These are phyloP conservation scores for Naegleria fowleri DNA, from an alignment of 208 protist genomes.

Conservation along the genomic window DNA sequence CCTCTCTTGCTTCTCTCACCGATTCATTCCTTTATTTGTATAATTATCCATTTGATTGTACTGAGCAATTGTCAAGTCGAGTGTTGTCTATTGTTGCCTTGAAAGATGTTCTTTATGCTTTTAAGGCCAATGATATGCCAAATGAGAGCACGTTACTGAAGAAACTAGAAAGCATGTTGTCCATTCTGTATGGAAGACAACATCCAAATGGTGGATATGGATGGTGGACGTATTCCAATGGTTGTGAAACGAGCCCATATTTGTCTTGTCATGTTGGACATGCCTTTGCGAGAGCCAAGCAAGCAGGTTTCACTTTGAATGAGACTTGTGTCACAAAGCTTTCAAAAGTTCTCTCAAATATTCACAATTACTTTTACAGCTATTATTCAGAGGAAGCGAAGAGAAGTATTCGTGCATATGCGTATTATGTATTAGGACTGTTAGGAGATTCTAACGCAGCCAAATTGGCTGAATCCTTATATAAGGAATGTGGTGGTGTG, in stretches of 20 bases:
- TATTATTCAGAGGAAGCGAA: not conserved
- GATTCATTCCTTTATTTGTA: constrained; percentile 38
- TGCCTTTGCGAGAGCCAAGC: not conserved
- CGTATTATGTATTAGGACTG: not conserved
- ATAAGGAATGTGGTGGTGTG: not conserved
- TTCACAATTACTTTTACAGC: not conserved
- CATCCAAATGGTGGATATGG: not conserved
- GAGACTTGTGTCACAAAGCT: not conserved
- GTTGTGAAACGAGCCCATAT: not conserved
- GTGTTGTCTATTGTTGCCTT: not conserved
- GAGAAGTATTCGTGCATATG: not conserved
- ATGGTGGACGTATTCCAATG: not conserved
- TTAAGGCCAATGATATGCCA: not conserved
- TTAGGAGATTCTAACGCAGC: not conserved
- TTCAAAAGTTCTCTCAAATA: not conserved
- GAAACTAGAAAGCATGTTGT: not conserved
- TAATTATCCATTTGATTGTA: constrained; percentile 34
- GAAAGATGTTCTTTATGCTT: not conserved
- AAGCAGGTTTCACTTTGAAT: not conserved
- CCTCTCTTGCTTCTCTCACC: constrained; percentile 27
- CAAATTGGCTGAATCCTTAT: not conserved
- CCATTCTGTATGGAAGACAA: not conserved
- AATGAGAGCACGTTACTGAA: not conserved
- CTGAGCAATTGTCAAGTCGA: not conserved
- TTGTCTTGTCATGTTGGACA: not conserved